phyloP scores from a whole-genome alignment of 78 protist genomes.

The Polysphondylium violaceum region DNA sequence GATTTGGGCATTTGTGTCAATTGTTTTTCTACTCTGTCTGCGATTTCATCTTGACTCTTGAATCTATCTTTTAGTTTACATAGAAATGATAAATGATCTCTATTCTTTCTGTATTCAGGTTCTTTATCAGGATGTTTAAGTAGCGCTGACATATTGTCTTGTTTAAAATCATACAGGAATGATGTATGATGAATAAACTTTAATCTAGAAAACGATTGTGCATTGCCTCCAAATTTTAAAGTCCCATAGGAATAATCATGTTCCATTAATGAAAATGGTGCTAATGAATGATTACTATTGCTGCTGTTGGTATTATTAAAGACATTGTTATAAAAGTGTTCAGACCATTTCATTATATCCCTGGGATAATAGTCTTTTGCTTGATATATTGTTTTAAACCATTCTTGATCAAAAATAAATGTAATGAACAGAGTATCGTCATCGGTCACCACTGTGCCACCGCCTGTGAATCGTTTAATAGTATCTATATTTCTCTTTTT shows the following conservation, averaged over 20 bases:
- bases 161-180: constrained; percentile 34
- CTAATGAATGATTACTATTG: too few species aligned
- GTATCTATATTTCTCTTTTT: neutral
- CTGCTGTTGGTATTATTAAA: neutral
- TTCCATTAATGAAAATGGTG: constrained; percentile 33
- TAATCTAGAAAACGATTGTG: constrained; percentile 37
- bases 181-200: constrained; percentile 64
- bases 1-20: too few species aligned
- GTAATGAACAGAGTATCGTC: constrained; percentile 38
- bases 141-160: constrained; percentile 10
- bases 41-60: neutral
- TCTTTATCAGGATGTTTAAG: constrained; percentile 58
- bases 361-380: neutral
- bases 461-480: constrained; percentile 57
- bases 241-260: constrained; percentile 59
- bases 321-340: constrained; percentile 23
- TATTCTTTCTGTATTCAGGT: constrained; percentile 45
- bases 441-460: constrained; percentile 70
- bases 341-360: constrained; percentile 73
- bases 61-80: constrained; percentile 41
- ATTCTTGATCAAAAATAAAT: constrained; percentile 21
- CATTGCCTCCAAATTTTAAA: constrained; percentile 72
- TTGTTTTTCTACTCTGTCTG: neutral
- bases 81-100: constrained; percentile 40
- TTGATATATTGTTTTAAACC: neutral